These are phyloP conservation scores for Torulaspora franciscae DNA, from an alignment of 805 yeast genomes.

Conservation along the genomic window DNA sequence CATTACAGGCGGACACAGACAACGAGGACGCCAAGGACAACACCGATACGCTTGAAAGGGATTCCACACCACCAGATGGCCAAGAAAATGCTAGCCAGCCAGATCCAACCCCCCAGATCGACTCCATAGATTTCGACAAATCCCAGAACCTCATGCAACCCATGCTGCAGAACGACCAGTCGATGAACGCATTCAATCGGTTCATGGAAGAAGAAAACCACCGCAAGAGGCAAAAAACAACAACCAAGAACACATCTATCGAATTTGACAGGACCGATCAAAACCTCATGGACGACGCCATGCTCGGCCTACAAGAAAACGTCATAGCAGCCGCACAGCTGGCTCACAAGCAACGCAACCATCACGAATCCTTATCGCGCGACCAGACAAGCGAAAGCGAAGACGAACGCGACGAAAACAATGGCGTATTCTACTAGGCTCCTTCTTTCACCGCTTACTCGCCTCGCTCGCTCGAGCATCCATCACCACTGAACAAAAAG, in stretches of 20 bases:
- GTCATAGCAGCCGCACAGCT: conserved; percentile 30
- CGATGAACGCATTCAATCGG: conserved; percentile 28
- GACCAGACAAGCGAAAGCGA: not conserved
- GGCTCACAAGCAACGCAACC: conserved; percentile 19
- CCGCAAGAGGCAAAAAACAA: conserved; percentile 18
- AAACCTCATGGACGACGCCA: conserved; percentile 25
- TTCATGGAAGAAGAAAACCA: conserved; percentile 25
- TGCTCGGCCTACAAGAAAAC: conserved; percentile 28
- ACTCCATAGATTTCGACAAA: conserved; percentile 5
- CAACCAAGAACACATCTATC: not conserved
- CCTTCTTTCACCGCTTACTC: not conserved
- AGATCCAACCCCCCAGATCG: conserved; percentile 1
- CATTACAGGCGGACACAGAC: conserved; percentile 18
- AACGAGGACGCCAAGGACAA: conserved; percentile 5
- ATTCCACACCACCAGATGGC: conserved; percentile 7
- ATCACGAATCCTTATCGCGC: not conserved
- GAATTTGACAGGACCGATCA: conserved; percentile 11
- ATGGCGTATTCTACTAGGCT: not conserved
- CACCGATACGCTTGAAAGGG: conserved; percentile 1
- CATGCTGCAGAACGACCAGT: conserved; percentile 12
- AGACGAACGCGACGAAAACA: conserved; percentile 1
- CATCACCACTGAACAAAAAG: not conserved
- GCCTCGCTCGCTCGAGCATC: not conserved
- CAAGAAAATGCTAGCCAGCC: not conserved
- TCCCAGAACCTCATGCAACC: conserved; percentile 8